A percentile compares a stretch with the other conserved stretches of the same genome.
These are phyloP conservation scores for Hypocreales sp. DNA, from an alignment of 2,329 filamentous ascomycete species.

Conservation along the genomic window DNA sequence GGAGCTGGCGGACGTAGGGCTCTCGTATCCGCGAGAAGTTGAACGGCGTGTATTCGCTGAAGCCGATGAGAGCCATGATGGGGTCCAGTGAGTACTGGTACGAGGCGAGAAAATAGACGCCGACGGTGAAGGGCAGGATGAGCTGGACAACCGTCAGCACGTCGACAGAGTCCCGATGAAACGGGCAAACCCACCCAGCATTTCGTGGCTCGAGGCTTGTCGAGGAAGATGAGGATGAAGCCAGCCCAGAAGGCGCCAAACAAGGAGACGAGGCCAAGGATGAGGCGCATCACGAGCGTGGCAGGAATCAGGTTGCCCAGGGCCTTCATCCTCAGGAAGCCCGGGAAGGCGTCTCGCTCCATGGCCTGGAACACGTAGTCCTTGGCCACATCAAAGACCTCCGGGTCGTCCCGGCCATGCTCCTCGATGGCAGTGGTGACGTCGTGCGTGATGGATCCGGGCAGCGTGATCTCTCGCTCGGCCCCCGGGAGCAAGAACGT, in stretches of 20 bases:
- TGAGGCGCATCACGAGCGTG: slow-evolving; percentile 72
- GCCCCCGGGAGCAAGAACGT: slow-evolving; percentile 91
- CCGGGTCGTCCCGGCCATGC: slow-evolving; percentile 82
- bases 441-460: slow-evolving; percentile 70
- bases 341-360: slow-evolving; percentile 98
- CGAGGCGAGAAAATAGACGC: slow-evolving; percentile 74
- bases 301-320: slow-evolving; percentile 89
- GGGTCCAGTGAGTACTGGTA: slow-evolving; percentile 96
- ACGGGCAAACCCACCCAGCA: slow-evolving; percentile 56
- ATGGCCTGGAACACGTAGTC: slow-evolving; percentile 99
- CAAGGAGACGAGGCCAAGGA: slow-evolving; percentile 66
- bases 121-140: slow-evolving; percentile 83
- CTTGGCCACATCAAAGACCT: slow-evolving; percentile 94
- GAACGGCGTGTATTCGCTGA: slow-evolving; percentile 94
- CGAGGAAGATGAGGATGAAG: slow-evolving; percentile 83
- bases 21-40: slow-evolving; percentile 79
- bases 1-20: slow-evolving; percentile 74
- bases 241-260: slow-evolving; percentile 90
- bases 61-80: slow-evolving; percentile 71
- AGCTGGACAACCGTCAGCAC: too few relatives aligned
- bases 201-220: slow-evolving; percentile 57
- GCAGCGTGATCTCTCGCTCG: slow-evolving; percentile 89
- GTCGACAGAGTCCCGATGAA: too few relatives aligned
- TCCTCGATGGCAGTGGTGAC: slow-evolving; percentile 84
- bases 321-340: slow-evolving; percentile 88